Evolutionary conservation across 2,329 filamentous ascomycete genomes (phyloP), one percentile per base, ranked within the genome.

Genomic region (Penicillium palitans): DNA sequence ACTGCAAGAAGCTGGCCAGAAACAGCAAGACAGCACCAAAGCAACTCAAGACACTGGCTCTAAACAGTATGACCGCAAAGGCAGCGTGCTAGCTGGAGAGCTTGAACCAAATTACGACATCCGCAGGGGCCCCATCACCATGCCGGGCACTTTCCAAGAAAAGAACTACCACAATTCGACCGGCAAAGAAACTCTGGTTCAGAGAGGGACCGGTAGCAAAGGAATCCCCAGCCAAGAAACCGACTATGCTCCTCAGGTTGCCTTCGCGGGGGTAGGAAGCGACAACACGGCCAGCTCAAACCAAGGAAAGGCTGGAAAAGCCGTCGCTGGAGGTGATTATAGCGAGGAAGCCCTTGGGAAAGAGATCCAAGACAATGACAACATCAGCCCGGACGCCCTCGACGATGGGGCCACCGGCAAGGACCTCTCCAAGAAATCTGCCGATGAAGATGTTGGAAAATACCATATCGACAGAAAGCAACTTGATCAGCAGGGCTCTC

Each of bases 51-150:
- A 15, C n/a, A 27, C 19, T n/a, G 21, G 19, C 17, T 19, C 33
- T 17, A 2, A 27, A 19, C 4, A 24, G 6, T 7, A 3, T 19
- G 50, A 54, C 13, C 55, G 17, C 35, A 47, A 27, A 29, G 42
- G 44, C 9, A 58, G 50, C 35, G 55, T 58, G 35, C 37, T 42
- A 15, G 50, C 55, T 19, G 55, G 55, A 35, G 19, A 48, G 6
- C 55, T 58, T 13, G 44, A 54, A 27, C 52, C 59, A 8, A 67
- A 67, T 17, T 46, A 60, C n/a, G 66, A 68, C 46, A 68, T 68
- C 25, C 57, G 52, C 35, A 66, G 53, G 21, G 66, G 66, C 4
- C 66, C 65, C 15, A 64, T 66, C 24, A 61, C 60, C 2, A 17
- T n/a, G 13, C 54, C 55, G 12, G 56, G 61, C 7, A 52, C 37